These are phyloP conservation scores for Fraxinus latifolia DNA, from an alignment of 305 asterid species.

Conservation along the genomic window DNA sequence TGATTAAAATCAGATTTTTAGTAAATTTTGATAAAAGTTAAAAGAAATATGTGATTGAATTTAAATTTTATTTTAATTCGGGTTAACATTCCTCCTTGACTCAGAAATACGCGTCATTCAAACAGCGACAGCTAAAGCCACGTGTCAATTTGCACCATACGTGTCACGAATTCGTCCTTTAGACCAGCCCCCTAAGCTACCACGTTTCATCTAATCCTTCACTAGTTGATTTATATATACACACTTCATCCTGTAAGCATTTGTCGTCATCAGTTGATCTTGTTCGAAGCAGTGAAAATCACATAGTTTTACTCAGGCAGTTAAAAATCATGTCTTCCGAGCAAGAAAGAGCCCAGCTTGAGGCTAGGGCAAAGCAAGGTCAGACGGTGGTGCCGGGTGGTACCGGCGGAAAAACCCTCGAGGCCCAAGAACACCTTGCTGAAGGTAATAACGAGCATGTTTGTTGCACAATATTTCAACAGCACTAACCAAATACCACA, in stretches of 20 bases:
- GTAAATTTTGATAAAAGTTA: no score
- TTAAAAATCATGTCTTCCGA: constrained; percentile 30
- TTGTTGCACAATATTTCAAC: no score
- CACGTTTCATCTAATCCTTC: neutral
- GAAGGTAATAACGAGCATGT: constrained; percentile 32
- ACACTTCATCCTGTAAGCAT: no score
- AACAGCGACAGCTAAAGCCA: neutral
- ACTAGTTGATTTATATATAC: neutral
- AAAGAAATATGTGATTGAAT: no score
- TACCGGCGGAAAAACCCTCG: constrained; percentile 67
- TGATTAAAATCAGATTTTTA: no score
- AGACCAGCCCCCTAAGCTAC: neutral
- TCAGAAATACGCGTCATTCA: neutral
- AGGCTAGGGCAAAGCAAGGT: constrained; percentile 51
- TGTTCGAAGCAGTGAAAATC: neutral
- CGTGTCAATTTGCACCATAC: neutral
- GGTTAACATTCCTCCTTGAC: neutral
- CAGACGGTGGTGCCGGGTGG: constrained; percentile 77
- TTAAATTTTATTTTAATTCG: no score
- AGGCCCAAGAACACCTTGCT: constrained; percentile 71
- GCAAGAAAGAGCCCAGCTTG: constrained; percentile 41
- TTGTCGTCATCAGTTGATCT: neutral
- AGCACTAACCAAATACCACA: no score
- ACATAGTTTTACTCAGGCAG: neutral
- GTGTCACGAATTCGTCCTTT: neutral